Conservation (phyloP, 495 filamentous ascomycete genomes). For the Neurospora intermedia region DNA sequence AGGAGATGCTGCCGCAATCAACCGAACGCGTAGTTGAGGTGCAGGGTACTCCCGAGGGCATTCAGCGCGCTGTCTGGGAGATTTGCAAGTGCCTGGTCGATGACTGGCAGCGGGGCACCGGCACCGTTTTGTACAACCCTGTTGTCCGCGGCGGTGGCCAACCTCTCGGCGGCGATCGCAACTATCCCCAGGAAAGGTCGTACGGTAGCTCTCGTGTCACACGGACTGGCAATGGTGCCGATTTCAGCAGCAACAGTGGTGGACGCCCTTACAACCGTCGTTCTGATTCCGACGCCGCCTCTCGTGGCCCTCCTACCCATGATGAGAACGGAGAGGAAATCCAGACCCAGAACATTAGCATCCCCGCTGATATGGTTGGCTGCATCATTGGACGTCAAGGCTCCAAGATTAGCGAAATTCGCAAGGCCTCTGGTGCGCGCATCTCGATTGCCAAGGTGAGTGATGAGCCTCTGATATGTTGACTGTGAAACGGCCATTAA, state of each 20-base stretch:
- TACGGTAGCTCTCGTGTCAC: conserved; percentile 62
- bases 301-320: conserved; percentile 64
- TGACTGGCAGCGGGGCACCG: conserved; percentile 92
- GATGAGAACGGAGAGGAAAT: conserved; percentile 96
- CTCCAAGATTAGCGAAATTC: conserved; percentile 95
- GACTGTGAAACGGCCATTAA: neutral
- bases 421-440: conserved; percentile 86
- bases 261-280: conserved; percentile 57
- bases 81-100: conserved; percentile 98
- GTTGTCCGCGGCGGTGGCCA: conserved; percentile 68
- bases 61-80: conserved; percentile 94
- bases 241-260: conserved; percentile 86
- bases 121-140: conserved; percentile 94
- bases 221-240: conserved; percentile 94
- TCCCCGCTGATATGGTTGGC: conserved; percentile 97
- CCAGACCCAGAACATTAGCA: conserved; percentile 98
- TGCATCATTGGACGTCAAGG: conserved; percentile 95
- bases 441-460: conserved; percentile 91
- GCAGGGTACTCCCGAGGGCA: conserved; percentile 82
- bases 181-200: conserved; percentile 28
- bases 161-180: conserved; percentile 24
- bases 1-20: conserved; percentile 98
- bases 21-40: conserved; percentile 98
- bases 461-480: neutral
- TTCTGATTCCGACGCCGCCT: conserved; percentile 67